Percentiles rank a stretch among this genome's conserved stretches.
Conservation (phyloP, 2,329 filamentous ascomycete genomes). For the Diaporthe sp. region DNA sequence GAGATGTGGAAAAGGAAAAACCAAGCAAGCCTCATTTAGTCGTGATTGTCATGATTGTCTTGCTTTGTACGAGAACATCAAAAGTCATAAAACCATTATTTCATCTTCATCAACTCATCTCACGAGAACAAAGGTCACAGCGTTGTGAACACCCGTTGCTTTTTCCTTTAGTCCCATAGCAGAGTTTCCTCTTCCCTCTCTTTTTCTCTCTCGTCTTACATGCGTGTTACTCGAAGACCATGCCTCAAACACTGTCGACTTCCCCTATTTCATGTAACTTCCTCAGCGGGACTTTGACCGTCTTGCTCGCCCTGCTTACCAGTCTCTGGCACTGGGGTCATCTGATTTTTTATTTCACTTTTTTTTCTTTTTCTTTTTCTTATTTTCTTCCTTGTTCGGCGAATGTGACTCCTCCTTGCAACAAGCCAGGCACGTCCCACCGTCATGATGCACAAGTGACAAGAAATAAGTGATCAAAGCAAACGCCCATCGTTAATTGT, state of each 20-base stretch:
- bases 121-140: background rate
- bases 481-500: constrained; percentile 41
- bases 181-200: background rate
- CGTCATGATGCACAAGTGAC: constrained; percentile 16
- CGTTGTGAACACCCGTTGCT: background rate
- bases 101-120: background rate
- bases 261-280: background rate
- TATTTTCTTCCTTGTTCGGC: background rate
- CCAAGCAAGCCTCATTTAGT: constrained; percentile 16
- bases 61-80: background rate
- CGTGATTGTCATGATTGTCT: background rate
- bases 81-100: background rate
- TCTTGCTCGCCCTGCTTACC: background rate
- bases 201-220: background rate
- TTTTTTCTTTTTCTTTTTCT: background rate
- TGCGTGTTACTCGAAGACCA: background rate
- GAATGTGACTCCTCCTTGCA: background rate
- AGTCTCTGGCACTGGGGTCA: background rate
- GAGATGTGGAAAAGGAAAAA: constrained; percentile 9
- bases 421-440: background rate
- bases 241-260: background rate
- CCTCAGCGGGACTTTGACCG: background rate
- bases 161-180: background rate
- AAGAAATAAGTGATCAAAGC: constrained; percentile 19
- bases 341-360: background rate